Evolutionary conservation across 305 asterid genomes (phyloP).

Genomic region (Fraxinus velutina): DNA sequence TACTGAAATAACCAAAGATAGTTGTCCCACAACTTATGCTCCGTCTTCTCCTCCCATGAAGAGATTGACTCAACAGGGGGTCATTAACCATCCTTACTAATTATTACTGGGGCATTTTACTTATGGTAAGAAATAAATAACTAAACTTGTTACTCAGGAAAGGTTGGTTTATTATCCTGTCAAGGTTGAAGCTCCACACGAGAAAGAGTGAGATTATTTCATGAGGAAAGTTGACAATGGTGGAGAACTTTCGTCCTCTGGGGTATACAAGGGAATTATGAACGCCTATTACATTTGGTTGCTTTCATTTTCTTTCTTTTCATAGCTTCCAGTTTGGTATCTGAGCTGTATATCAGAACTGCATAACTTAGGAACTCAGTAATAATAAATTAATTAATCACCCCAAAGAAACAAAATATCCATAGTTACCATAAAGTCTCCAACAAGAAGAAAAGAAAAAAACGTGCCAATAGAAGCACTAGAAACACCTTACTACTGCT

Average conservation of each 20-base stretch:
- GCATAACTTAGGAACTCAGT: not conserved
- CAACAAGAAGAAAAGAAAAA: not conserved
- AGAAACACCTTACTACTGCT: not conserved
- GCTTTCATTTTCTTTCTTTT: not conserved
- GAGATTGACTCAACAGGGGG: not conserved
- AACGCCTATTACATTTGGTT: not conserved
- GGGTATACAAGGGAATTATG: not conserved
- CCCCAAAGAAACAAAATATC: not conserved
- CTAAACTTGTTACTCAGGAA: not conserved
- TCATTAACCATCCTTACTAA: not conserved
- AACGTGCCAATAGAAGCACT: not conserved
- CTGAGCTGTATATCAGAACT: not conserved
- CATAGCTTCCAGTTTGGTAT: not conserved
- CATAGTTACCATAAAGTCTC: not conserved
- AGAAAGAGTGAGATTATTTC: not conserved
- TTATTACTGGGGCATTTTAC: not conserved
- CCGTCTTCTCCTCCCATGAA: not conserved
- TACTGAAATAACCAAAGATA: not conserved
- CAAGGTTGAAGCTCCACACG: not conserved
- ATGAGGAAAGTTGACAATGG: not conserved
- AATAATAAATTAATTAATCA: not conserved
- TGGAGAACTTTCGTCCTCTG: not conserved
- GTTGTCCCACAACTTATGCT: not conserved
- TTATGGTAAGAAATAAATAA: not conserved
- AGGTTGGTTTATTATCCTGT: not conserved